Base-by-base conservation (phyloP, 441 rosid genomes). In the Cnidoscolus chayamansa region DNA sequence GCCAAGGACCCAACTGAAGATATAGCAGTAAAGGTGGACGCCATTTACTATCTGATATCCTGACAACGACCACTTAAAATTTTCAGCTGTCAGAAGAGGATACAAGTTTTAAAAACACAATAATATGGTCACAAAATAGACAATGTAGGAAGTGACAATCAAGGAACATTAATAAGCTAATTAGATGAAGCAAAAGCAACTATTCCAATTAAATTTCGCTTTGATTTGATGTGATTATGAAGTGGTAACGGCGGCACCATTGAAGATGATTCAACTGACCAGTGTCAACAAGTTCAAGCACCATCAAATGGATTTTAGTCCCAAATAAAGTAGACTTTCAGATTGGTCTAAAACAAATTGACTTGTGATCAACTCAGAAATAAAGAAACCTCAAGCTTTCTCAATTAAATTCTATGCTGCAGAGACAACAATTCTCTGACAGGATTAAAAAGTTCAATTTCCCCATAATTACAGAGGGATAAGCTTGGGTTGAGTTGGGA, bases 1-100 rank as follows among this genome's bases (percentile, higher is more conserved):
- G 81, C 86, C 84, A 89, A 65, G 25, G 92, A 74, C 59, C 92
- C 95, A 69, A 78, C 82, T 12, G 93, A 87, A 25, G 96, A 86
- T 87, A 83, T 86, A 63, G 91, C 81, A 43, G 84, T 79, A 76
- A 87, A 86, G 47, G 89, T 84, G 1, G 88, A 87, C 0, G 98
- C 90, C 98, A 93, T 93, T 71, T 57, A 68, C 63, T 85, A 61
- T 72, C 50, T 60, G 45, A 35, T 10, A 9, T 30, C 70, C 70
- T 32, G 20, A 3, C 16, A 25, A 20, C 5, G 61, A 30, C 31
- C 19, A 16, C 30, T 30, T 59, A 16, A 16, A 3, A 58, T 13
- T 20, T 7, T 1, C 31, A 19, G 57, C 11, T 35, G 47, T 16
- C 48, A 65, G 6, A 16, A 2, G 25, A 19, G 54, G 31, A 10